Conservation (phyloP, 768 basidiomycete species). For the Suillus decipiens region DNA sequence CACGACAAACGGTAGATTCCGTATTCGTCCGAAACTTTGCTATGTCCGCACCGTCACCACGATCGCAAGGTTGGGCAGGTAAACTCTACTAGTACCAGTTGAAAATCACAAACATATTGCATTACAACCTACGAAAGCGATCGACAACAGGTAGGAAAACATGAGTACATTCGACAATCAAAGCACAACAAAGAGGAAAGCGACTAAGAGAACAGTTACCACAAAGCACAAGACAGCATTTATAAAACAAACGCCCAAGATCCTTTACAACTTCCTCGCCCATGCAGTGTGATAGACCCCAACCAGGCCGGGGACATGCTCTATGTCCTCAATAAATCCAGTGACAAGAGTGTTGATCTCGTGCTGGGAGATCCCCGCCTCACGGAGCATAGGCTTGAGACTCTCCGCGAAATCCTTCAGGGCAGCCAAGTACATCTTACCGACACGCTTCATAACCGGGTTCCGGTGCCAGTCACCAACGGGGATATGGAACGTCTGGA, state of each 20-base stretch:
- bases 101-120: neutral
- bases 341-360: conserved; percentile 42
- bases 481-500: conserved; percentile 44
- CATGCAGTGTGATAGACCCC: conserved; percentile 51
- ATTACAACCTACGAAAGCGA: neutral
- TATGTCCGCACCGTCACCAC: conserved; percentile 10
- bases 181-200: conserved; percentile 2
- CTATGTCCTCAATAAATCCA: conserved; percentile 50
- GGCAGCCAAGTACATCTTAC: conserved; percentile 40
- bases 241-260: neutral
- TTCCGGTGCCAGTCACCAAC: conserved; percentile 54
- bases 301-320: conserved; percentile 47
- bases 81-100: neutral
- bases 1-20: conserved; percentile 22
- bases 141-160: conserved; percentile 6
- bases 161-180: conserved; percentile 1
- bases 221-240: conserved; percentile 8
- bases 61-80: conserved; percentile 5
- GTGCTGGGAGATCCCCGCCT: conserved; percentile 35
- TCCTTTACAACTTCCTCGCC: conserved; percentile 34
- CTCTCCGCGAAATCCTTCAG: conserved; percentile 49
- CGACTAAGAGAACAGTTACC: neutral
- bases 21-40: conserved; percentile 26
- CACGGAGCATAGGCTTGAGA: conserved; percentile 46
- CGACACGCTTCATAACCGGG: conserved; percentile 36